phyloP scores from a whole-genome alignment of 139 green algal genomes.

The Picochlorum sp. region DNA sequence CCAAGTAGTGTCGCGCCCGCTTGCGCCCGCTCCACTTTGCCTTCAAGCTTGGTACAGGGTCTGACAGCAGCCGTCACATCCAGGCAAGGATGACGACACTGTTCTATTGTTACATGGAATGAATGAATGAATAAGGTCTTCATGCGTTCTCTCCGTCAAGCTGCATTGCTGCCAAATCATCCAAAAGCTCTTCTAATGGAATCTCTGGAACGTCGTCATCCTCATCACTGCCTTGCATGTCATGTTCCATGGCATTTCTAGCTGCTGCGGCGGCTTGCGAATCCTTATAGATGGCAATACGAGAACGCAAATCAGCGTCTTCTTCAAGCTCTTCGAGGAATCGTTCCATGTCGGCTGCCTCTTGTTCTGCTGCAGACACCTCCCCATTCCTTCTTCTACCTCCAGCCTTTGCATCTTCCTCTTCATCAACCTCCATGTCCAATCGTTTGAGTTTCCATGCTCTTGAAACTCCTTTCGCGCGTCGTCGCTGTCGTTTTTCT shows the following conservation, averaged over 20 bases:
- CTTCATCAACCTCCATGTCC: slow-evolving; percentile 55
- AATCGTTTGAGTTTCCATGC: slow-evolving; percentile 66
- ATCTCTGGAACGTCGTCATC: slow-evolving; percentile 52
- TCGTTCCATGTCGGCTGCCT: slow-evolving; percentile 56
- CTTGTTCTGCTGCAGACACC: slow-evolving; percentile 15
- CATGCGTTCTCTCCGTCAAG: slow-evolving; percentile 30
- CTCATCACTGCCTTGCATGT: slow-evolving; percentile 34
- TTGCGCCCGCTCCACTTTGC: no score
- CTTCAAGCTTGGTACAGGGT: no score
- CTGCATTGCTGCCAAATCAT: slow-evolving; percentile 68
- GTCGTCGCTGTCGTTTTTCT: slow-evolving; percentile 59
- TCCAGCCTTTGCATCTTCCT: slow-evolving; percentile 10
- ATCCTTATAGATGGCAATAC: slow-evolving; percentile 46
- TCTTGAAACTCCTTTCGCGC: slow-evolving; percentile 31
- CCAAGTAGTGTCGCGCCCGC: no score
- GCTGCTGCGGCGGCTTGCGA: slow-evolving; percentile 14
- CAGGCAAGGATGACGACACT: not conserved
- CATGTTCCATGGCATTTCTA: slow-evolving; percentile 10
- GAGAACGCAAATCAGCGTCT: slow-evolving; percentile 63
- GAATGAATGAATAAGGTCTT: not conserved
- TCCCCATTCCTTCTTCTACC: not conserved
- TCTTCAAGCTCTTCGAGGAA: slow-evolving; percentile 85
- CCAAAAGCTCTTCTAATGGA: slow-evolving; percentile 89
- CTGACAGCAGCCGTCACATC: no score
- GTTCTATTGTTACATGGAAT: not conserved